Conservation (phyloP, 495 filamentous ascomycete species). For the Penicillium longicatenatum region DNA sequence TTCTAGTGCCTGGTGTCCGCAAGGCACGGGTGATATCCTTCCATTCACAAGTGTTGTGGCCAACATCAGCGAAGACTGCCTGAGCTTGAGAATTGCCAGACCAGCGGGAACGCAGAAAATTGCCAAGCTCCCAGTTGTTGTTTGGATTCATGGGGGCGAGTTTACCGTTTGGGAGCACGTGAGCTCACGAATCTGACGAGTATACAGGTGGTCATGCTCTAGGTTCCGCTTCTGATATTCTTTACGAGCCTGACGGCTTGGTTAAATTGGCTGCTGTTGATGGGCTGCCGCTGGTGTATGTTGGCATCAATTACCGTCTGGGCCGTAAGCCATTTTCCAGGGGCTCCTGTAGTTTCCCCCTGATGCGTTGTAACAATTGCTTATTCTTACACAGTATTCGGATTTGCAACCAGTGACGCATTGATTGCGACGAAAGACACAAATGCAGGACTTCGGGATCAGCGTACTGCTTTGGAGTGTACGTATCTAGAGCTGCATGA, state of each 20-base stretch:
- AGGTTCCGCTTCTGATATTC: conserved; percentile 36
- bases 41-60: conserved; percentile 34
- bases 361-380: too few species aligned
- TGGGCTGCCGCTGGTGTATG: conserved; percentile 39
- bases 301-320: conserved; percentile 47
- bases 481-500: too few species aligned
- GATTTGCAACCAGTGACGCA: conserved; percentile 29
- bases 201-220: conserved; percentile 38
- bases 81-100: conserved; percentile 40
- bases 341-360: too few species aligned
- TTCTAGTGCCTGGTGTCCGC: conserved; percentile 47
- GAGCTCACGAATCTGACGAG: too few species aligned
- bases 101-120: conserved; percentile 17
- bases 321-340: conserved; percentile 26
- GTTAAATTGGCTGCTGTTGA: conserved; percentile 36
- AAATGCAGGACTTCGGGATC: conserved; percentile 32
- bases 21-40: conserved; percentile 30
- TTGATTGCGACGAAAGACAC: conserved; percentile 21
- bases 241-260: conserved; percentile 42
- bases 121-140: conserved; percentile 34
- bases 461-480: conserved; percentile 33
- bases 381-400: too few species aligned
- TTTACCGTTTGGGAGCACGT: too few species aligned
- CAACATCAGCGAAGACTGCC: conserved; percentile 43
- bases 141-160: not conserved